Base-by-base conservation (phyloP, 257 asterid genomes). In the Nicotiana paniculata region DNA sequence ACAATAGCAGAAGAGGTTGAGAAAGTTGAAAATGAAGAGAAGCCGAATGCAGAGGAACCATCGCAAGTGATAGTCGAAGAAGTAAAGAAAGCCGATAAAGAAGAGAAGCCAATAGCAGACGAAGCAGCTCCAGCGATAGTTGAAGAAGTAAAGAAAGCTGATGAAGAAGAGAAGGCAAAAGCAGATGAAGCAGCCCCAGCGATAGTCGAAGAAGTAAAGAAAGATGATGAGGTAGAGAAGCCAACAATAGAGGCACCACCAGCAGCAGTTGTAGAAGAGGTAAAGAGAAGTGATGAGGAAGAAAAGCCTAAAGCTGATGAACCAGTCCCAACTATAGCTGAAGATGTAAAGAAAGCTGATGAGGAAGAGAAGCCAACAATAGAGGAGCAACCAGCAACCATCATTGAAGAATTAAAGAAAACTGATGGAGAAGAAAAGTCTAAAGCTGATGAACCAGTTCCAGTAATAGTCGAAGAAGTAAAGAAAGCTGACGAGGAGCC, bases 41-140 rank as follows among this genome's bases (percentile, higher is more conserved):
- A 72, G 79, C 39, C 15, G 0, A 72, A 21, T 24, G 61, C 79
- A 21, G 61, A 72, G 2, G 79, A 72, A 72, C 18, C 61, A 46
- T 80, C 80, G 35, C 67, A 65, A 74, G 37, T 65, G 74, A 74
- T 77, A 32, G 32, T 62, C 10, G 57, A 77, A 61, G 57, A 77
- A 78, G 72, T 78, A 3, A 63, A 11, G 69, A 78, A 59, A 12
- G 63, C n/a, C 30, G 81, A 33, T 48, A 30, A 76, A 77, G 81
- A 74, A 43, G 62, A 74, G 63, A 74, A 74, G 63, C 63, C 79
- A 6, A 24, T 26, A 15, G 43, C 16, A 2, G 63, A 51, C 26
- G 46, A 26, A 51, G 43, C 79, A 26, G 46, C 70, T 7, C 81
- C 81, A 10, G 4, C 55, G 0, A 33, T 2, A 32, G 69, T 35